Evolutionary conservation across 192 early-diverging fungal species (phyloP).

Genomic region (Backusella mclennaniae): DNA sequence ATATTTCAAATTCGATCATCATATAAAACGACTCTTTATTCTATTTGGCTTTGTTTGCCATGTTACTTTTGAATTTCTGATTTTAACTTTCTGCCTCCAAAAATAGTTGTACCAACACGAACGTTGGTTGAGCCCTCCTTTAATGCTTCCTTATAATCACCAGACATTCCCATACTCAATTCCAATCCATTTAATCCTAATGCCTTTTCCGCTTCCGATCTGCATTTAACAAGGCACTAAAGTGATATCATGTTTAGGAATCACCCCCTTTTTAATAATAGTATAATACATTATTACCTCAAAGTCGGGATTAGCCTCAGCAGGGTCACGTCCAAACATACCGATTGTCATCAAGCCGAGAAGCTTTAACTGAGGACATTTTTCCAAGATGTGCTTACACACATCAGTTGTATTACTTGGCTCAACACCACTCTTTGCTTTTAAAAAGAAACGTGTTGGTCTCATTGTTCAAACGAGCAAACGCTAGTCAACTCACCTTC

Average conservation of each 20-base stretch:
- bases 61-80: not conserved
- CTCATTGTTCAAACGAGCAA: no score
- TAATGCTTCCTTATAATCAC: slow-evolving; percentile 87
- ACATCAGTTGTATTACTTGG: slow-evolving; percentile 52
- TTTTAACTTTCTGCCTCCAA: slow-evolving; percentile 64
- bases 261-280: not conserved
- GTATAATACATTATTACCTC: slow-evolving; percentile 36
- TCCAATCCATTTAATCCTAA: slow-evolving; percentile 53
- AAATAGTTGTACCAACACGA: slow-evolving; percentile 91
- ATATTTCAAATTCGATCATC: no score
- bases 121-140: slow-evolving; percentile 86
- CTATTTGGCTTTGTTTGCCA: no score
- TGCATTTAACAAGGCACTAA: slow-evolving; percentile 43
- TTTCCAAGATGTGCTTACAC: slow-evolving; percentile 59
- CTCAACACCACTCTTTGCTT: slow-evolving; percentile 80
- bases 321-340: slow-evolving; percentile 53
- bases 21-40: no score
- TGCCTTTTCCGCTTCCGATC: slow-evolving; percentile 28
- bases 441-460: not conserved
- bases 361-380: slow-evolving; percentile 69
- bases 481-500: slow-evolving; percentile 46
- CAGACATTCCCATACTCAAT: slow-evolving; percentile 98
- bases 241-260: not conserved
- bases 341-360: slow-evolving; percentile 97
- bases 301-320: slow-evolving; percentile 73